Evolutionary conservation across 768 basidiomycete genomes (phyloP).

Genomic region (Thelephora ganbajun): DNA sequence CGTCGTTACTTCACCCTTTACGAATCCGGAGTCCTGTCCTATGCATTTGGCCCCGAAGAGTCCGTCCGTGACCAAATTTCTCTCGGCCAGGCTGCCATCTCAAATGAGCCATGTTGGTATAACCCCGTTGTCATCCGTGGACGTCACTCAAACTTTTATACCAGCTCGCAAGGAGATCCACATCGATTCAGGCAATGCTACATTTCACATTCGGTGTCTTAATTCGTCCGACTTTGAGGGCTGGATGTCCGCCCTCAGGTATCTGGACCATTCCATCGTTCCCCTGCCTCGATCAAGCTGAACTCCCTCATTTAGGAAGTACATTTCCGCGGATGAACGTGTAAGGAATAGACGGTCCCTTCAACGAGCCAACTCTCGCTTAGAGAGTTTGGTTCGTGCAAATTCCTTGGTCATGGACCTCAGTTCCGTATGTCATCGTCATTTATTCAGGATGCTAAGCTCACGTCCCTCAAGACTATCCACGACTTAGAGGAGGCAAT

Average conservation of each 20-base stretch:
- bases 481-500: constrained; percentile 44
- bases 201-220: constrained; percentile 76
- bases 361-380: constrained; percentile 22
- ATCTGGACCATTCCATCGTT: constrained; percentile 6
- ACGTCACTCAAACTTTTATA: constrained; percentile 6
- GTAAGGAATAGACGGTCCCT: constrained; percentile 20
- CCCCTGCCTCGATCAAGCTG: neutral
- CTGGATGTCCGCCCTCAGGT: constrained; percentile 74
- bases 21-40: constrained; percentile 56
- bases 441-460: neutral
- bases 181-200: constrained; percentile 60
- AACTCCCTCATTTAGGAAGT: constrained; percentile 31
- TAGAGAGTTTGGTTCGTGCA: constrained; percentile 36
- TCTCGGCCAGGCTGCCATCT: constrained; percentile 56
- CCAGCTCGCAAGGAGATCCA: constrained; percentile 70
- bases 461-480: constrained; percentile 30
- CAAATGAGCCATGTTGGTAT: constrained; percentile 25
- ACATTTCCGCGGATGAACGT: constrained; percentile 35
- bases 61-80: constrained; percentile 58
- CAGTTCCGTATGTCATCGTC: constrained; percentile 29
- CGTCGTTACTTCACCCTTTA: constrained; percentile 68
- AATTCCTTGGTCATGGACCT: constrained; percentile 51
- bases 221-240: constrained; percentile 50
- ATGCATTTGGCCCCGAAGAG: constrained; percentile 60
- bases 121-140: too few relatives aligned